Base-by-base conservation (phyloP, 495 filamentous ascomycete species). In the Neurospora tetrasperma region DNA sequence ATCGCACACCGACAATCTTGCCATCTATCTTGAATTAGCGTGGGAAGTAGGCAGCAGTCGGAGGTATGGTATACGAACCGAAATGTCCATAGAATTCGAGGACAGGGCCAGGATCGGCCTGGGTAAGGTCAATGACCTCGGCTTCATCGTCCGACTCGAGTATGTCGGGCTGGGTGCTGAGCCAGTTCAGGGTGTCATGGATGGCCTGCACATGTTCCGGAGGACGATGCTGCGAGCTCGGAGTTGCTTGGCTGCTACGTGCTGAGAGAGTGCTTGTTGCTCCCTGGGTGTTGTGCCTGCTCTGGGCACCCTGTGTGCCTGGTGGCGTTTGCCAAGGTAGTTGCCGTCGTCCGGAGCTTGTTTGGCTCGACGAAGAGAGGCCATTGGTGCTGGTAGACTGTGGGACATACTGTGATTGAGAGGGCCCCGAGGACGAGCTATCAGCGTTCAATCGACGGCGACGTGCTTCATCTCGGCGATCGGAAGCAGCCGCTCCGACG, bases 1-100 rank as follows among this genome's bases (percentile, higher is more conserved):
- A 97, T 70, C 90, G 86, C 14, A 93, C 85, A 6, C 94, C 94
- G 0, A 97, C 94, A 68, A 96, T 91, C 74, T 94, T 94, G 14
- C 84, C 86, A 9, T 87, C 81, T 74, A 78, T 79, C 12, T 69
- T 78, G 66, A 82, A 78, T 89, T 69, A 80, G 42, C 39, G 39
- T 42, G 8, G 70, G 66, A 18, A 42, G n/a, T 2, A n/a, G 0
- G 70, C 71, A 75, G 72, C 27, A 23, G 14, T 10, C 4, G 12
- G 46, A 69, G 6, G 71, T 14, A 31, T 8, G 23, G 16, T 42
- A 20, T 31, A 73, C 79, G 66, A 72, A 81, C 80, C 78, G 23
- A 82, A 75, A 39, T 74, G 80, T 77, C 88, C 89, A 72, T 90
- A 91, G 41, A 85, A 80, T 73, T 89, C 84, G 20, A 79, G 81